Evolutionary conservation across 208 protist genomes (phyloP), one percentile per base, ranked within the genome.

Genomic region (Wallacemonas sp.): DNA sequence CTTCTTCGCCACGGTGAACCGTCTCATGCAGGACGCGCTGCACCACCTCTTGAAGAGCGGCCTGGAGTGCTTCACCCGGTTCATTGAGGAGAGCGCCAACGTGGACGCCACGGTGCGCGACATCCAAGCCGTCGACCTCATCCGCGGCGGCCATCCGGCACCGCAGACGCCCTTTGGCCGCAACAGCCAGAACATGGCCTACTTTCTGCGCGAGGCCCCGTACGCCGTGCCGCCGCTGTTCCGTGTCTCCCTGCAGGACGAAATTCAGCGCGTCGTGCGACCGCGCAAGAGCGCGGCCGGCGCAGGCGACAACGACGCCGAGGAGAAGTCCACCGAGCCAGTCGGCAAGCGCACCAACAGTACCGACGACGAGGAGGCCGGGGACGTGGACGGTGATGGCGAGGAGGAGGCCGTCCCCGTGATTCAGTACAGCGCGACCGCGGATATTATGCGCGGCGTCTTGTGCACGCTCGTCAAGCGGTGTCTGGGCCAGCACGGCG

Each of bases 11-110:
- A 85, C 82, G 33, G 72, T 99, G 50, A 91, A 91, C 57, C 76
- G 95, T 31, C 84, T 97, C 69, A 99, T 99, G 98, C 81, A 98
- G 72, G 92, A 97, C 65, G 67, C 86, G 0, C 70, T 98, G 28
- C 79, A 80, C 61, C 78, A 84, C 67, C 69, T 94, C 29, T 67
- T 96, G 29, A 86, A 79, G 39, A 77, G 67, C 22, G 77, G 71
- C 8, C 67, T 97, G 16, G 74, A 89, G 74, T 79, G 84, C 28
- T 94, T 96, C 67, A 79, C 81, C n/a, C 80, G 81, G 46, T 96
- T 94, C 65, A 61, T 98, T 32, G 89, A 97, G 69, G 69, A 85
- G 20, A 67, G 76, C 16, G 86, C 81, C 28, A 84, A 94, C 62
- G 92, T 72, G 55, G 61, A 73, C 3, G 77, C 88, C 18, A 41